Evolutionary conservation across 805 yeast genomes (phyloP), one percentile per base, ranked within the genome.

Genomic region (Monosporozyma unispora): DNA sequence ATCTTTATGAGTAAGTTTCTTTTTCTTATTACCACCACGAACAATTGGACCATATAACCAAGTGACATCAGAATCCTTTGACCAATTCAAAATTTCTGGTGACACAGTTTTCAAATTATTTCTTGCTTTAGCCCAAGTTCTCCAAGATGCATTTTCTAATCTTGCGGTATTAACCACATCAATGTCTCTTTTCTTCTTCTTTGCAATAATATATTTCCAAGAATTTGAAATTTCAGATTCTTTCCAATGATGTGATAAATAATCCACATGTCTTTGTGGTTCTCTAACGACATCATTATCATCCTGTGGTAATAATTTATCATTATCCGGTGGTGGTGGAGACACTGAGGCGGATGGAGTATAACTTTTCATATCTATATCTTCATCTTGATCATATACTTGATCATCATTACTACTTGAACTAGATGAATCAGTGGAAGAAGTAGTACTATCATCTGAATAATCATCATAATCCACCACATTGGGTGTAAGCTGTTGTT

Each of bases 111-210:
- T 72, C 47, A 84, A 70, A 50, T 85, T 79, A 56, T 82, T 79
- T 62, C 89, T 81, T 37, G 93, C 83, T 68, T 93, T 95, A 11
- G 95, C 89, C 99, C 98, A 93, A 4, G 97, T 93, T 66, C 99
- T 78, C 99, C 99, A 91, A 48, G 91, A 80, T 1, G 98, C 98
- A 62, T 86, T 86, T 63, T 86, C 95, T 47, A 86, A 70, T 51
- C 95, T 70, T 3, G 86, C 95, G 56, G 80, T 80, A 71, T 80
- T 81, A 38, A 96, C 95, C 52, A 87, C 84, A 61, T 87, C 91
- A 53, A 59, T 56, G 38, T 61, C 64, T 31, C 61, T 60, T 54
- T 63, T 65, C 51, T 86, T 86, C 44, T 95, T 78, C 57, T 85
- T 81, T 53, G 80, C 69, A 41, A 88, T 89, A 50, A 93, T 84